Evolutionary conservation across 2,329 filamentous ascomycete species (phyloP).

Genomic region (Calonectria honghensis): DNA sequence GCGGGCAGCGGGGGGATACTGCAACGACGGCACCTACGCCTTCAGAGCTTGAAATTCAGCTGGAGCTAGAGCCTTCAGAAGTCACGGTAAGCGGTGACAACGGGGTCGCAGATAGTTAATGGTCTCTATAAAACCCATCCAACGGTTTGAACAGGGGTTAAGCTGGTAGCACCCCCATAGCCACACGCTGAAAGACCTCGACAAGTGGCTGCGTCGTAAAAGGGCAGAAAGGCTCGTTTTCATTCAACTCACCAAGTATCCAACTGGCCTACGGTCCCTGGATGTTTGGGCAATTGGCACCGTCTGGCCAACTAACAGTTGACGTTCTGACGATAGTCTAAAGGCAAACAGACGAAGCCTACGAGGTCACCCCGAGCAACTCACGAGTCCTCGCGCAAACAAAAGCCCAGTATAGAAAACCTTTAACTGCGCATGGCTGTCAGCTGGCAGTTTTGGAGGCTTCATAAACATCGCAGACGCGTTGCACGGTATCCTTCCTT

Average conservation of each 20-base stretch:
- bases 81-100: not conserved
- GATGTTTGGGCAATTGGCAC: not conserved
- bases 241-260: not conserved
- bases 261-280: no score
- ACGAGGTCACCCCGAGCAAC: slow-evolving; percentile 1
- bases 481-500: not conserved
- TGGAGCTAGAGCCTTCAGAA: not conserved
- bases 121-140: no score
- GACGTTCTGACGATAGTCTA: no score
- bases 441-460: not conserved
- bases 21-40: not conserved
- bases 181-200: not conserved
- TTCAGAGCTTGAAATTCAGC: not conserved
- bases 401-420: no score
- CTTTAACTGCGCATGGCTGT: not conserved
- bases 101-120: not conserved
- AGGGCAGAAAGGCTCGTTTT: not conserved
- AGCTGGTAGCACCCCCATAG: not conserved
- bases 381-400: no score
- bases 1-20: not conserved
- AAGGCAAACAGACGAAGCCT: not conserved
- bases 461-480: not conserved
- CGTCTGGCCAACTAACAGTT: not conserved
- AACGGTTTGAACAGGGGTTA: not conserved
- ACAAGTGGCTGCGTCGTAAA: not conserved